Evolutionary conservation across 2,329 filamentous ascomycete species (phyloP).

Genomic region (Penicillium sp.): DNA sequence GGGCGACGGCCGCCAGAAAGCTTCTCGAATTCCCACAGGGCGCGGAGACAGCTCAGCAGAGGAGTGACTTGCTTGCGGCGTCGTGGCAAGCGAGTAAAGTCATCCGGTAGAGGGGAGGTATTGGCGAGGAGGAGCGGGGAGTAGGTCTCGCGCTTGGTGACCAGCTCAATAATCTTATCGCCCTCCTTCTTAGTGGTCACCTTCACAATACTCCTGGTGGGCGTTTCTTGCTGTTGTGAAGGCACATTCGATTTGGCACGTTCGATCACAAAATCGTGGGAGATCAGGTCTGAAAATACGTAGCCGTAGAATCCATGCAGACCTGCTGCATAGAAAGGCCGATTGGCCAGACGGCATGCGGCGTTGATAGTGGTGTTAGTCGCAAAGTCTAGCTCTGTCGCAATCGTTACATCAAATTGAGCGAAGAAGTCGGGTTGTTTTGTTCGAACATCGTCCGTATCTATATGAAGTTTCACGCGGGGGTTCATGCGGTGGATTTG

Average conservation of each 20-base stretch:
- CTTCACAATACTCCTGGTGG: constrained; percentile 74
- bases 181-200: constrained; percentile 72
- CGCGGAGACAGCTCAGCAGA: constrained; percentile 81
- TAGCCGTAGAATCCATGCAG: constrained; percentile 92
- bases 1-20: constrained; percentile 59
- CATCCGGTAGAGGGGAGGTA: constrained; percentile 73
- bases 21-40: constrained; percentile 85
- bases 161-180: constrained; percentile 77
- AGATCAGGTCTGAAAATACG: constrained; percentile 90
- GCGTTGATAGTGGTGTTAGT: constrained; percentile 82
- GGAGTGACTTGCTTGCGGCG: constrained; percentile 77
- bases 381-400: constrained; percentile 80
- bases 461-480: constrained; percentile 75
- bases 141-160: constrained; percentile 91
- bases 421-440: constrained; percentile 77
- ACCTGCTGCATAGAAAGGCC: constrained; percentile 86
- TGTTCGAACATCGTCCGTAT: constrained; percentile 67
- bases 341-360: constrained; percentile 75
- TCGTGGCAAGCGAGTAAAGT: constrained; percentile 69
- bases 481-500: constrained; percentile 87
- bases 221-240: constrained; percentile 68
- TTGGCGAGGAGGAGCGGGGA: constrained; percentile 87
- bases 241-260: constrained; percentile 78
- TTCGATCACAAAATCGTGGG: constrained; percentile 88
- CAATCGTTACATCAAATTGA: constrained; percentile 83